These are phyloP conservation scores for Cryptosporidium viatorum DNA, from an alignment of 169 alveolate species.

Conservation along the genomic window DNA sequence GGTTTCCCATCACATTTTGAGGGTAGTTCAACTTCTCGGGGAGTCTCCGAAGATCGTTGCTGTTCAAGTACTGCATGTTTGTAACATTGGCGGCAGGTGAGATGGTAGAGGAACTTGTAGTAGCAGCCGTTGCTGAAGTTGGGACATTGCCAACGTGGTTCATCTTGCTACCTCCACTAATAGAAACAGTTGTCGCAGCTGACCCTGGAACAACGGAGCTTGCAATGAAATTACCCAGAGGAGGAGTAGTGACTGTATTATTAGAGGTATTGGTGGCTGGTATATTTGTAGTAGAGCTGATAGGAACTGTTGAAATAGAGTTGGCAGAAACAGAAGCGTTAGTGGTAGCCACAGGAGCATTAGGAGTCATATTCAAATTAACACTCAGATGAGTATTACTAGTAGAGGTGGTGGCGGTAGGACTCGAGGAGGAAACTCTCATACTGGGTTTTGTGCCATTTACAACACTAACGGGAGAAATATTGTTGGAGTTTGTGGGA, in stretches of 20 bases:
- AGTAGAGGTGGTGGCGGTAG: neutral
- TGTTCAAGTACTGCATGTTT: neutral
- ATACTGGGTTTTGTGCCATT: neutral
- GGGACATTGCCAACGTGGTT: neutral
- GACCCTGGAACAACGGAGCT: neutral
- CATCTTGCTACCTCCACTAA: neutral
- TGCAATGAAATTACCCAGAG: neutral
- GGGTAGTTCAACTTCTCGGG: constrained; percentile 1
- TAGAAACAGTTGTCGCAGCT: neutral
- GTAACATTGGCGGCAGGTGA: neutral
- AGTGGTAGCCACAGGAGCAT: neutral
- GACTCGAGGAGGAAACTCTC: neutral
- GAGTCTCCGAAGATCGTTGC: neutral
- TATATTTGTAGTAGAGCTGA: neutral
- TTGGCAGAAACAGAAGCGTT: neutral
- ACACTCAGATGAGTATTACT: neutral
- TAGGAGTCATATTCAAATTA: neutral
- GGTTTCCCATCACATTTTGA: constrained; percentile 6
- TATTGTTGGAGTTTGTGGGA: neutral
- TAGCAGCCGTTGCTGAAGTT: neutral
- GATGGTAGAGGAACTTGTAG: neutral
- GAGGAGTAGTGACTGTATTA: neutral
- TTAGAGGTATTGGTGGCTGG: neutral
- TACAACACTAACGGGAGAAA: neutral
- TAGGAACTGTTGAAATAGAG: neutral